Conservation (phyloP, 345 rosid genomes). For the Dipteronia sinensis region DNA sequence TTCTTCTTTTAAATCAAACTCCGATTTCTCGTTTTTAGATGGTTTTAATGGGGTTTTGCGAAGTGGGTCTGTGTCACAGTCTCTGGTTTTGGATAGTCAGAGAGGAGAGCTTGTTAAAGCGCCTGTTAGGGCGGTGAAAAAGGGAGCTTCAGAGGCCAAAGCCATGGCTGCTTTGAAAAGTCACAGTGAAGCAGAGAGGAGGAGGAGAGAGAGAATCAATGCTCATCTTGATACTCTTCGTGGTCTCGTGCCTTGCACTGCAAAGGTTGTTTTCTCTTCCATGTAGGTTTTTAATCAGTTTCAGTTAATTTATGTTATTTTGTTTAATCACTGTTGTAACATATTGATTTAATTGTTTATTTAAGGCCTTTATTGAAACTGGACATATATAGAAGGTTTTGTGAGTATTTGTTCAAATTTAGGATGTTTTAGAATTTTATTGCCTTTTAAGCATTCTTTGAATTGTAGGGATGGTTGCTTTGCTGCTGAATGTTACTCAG, state of each 20-base stretch:
- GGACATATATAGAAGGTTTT: too few relatives aligned
- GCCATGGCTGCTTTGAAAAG: conserved; percentile 57
- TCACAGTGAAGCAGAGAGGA: conserved; percentile 79
- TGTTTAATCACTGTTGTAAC: too few relatives aligned
- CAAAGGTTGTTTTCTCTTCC: conserved; percentile 46
- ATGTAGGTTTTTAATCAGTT: not conserved
- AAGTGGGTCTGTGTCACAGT: conserved; percentile 41
- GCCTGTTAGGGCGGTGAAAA: conserved; percentile 45
- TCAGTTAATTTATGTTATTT: not conserved
- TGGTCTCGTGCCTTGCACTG: conserved; percentile 51
- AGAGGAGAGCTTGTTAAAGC: conserved; percentile 65
- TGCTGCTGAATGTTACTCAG: not conserved
- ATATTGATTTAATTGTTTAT: conserved; percentile 14
- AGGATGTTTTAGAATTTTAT: not conserved
- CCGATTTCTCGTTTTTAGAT: conserved; percentile 36
- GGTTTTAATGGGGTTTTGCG: conserved; percentile 29
- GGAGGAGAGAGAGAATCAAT: conserved; percentile 79
- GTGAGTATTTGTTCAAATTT: not conserved
- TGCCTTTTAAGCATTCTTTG: not conserved
- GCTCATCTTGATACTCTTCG: conserved; percentile 68
- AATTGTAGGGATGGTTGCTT: not conserved
- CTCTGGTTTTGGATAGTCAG: conserved; percentile 54
- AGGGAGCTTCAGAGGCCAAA: conserved; percentile 51
- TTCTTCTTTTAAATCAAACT: conserved; percentile 32
- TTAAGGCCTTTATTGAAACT: not conserved